A percentile compares a stretch with the other conserved stretches of the same genome.
Evolutionary conservation across 352 stramenopile genomes (phyloP).

Genomic region (Phytopythium montanum): DNA sequence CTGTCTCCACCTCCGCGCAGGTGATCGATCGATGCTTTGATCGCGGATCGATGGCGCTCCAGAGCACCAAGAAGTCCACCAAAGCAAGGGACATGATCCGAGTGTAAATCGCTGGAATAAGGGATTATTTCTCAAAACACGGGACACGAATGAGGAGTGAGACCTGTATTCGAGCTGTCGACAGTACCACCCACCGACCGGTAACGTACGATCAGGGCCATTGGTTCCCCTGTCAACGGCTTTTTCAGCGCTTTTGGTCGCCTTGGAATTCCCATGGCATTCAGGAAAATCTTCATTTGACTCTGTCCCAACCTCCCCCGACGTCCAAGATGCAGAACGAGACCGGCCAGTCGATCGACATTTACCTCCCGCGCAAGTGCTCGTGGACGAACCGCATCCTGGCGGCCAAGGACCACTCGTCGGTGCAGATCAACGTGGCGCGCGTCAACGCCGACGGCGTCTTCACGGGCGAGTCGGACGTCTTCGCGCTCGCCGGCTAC

Average conservation of each 20-base stretch:
- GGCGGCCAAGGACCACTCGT: conserved; percentile 96
- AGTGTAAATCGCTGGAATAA: background rate
- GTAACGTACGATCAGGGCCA: conserved; percentile 84
- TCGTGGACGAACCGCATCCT: conserved; percentile 99
- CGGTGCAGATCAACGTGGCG: conserved; percentile 97
- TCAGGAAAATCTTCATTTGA: conserved; percentile 63
- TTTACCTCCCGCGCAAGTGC: conserved; percentile 99
- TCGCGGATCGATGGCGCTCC: conserved; percentile 3
- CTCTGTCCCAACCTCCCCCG: conserved; percentile 12
- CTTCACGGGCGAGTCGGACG: conserved; percentile 95
- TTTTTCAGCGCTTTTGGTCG: background rate
- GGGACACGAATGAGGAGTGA: background rate
- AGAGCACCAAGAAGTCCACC: background rate
- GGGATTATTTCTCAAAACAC: background rate
- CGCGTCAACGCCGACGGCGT: conserved; percentile 96
- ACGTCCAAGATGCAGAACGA: conserved; percentile 96
- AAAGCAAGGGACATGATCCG: background rate
- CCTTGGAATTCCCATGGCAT: conserved; percentile 11
- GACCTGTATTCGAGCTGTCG: background rate
- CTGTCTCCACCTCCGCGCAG: no score
- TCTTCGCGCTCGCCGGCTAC: conserved; percentile 95
- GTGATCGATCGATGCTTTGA: no score
- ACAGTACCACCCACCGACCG: conserved; percentile 27
- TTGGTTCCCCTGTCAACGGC: conserved; percentile 40
- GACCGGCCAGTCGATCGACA: conserved; percentile 95